phyloP scores from a whole-genome alignment of 495 filamentous ascomycete genomes.

The Pseudotulostoma volvatum region DNA sequence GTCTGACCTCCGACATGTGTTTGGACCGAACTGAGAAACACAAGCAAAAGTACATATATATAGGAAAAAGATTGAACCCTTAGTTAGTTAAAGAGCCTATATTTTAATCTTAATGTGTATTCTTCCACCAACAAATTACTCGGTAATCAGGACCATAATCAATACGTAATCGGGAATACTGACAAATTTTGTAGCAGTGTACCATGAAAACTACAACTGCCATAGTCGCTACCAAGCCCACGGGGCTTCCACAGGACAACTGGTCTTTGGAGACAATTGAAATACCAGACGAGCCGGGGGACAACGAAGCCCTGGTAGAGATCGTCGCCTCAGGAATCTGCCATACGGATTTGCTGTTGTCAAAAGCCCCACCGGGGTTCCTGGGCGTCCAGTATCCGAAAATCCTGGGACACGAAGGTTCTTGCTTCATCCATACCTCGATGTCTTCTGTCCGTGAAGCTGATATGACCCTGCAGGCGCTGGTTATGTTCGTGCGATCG shows the following conservation, averaged over 20 bases:
- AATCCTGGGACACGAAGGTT: conserved; percentile 16
- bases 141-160: no score
- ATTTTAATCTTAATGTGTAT: no score
- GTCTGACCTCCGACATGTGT: no score
- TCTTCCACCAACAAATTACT: no score
- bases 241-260: neutral
- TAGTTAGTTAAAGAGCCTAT: no score
- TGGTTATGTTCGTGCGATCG: conserved; percentile 23
- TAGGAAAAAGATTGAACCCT: no score
- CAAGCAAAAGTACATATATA: no score
- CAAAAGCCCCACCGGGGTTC: conserved; percentile 2
- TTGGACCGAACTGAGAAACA: no score
- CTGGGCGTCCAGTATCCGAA: conserved; percentile 11
- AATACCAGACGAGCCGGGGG: conserved; percentile 12
- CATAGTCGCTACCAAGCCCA: conserved; percentile 11
- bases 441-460: no score
- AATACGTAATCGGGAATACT: no score
- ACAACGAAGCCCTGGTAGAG: conserved; percentile 22
- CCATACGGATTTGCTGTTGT: conserved; percentile 22
- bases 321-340: conserved; percentile 26
- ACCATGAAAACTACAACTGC: conserved; percentile 11
- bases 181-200: no score
- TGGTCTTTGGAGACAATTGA: conserved; percentile 15
- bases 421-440: neutral
- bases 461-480: no score